A percentile compares a stretch with the other conserved stretches of the same genome.
These are phyloP conservation scores for Chlamydomonas sp. DNA, from an alignment of 139 green algal genomes.

Conservation along the genomic window DNA sequence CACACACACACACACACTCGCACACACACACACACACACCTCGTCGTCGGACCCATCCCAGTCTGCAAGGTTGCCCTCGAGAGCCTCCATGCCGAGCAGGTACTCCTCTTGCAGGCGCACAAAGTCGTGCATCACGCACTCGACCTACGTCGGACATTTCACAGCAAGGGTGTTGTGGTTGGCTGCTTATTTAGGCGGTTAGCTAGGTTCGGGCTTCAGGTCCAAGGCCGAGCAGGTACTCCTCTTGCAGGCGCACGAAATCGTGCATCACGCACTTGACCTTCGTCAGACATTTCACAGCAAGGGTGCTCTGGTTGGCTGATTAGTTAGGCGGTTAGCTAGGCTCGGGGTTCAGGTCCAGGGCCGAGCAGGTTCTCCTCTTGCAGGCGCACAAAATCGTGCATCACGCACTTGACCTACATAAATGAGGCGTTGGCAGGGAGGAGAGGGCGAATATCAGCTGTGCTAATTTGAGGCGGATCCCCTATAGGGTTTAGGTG, in stretches of 20 bases:
- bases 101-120: constrained; percentile 11
- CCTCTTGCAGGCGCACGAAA: constrained; percentile 16
- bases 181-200: too few species aligned
- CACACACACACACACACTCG: too few species aligned
- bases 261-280: not conserved
- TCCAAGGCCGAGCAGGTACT: not conserved
- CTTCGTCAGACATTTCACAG: too few species aligned
- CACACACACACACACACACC: too few species aligned
- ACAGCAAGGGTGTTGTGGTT: too few species aligned
- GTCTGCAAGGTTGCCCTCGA: constrained; percentile 3
- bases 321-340: too few species aligned
- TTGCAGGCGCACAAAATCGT: constrained; percentile 38
- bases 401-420: constrained; percentile 40
- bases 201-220: too few species aligned
- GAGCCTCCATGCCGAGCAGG: not conserved
- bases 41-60: constrained; percentile 25
- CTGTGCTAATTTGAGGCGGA: too few species aligned
- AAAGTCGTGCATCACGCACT: not conserved
- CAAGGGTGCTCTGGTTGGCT: too few species aligned
- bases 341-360: too few species aligned
- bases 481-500: too few species aligned
- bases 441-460: not conserved
- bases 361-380: constrained; percentile 15
- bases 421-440: not conserved
- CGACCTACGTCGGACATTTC: too few species aligned